A percentile compares a stretch with the other conserved stretches of the same genome.
Evolutionary conservation across 345 rosid species (phyloP).

Genomic region (Clarkia xantiana): DNA sequence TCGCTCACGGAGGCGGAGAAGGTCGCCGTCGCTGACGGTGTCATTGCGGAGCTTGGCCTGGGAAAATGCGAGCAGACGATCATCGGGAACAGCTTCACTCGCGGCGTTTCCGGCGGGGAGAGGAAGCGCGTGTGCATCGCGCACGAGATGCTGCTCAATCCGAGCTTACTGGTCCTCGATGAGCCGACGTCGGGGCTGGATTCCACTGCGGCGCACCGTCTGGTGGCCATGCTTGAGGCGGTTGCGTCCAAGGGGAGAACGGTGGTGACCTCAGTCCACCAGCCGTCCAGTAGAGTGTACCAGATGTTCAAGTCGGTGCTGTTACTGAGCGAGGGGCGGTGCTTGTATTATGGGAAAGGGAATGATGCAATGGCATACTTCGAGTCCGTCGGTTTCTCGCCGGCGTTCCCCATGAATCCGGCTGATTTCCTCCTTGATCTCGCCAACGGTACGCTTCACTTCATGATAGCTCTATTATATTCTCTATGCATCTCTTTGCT

Average conservation of each 20-base stretch:
- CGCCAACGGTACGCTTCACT: conserved; percentile 68
- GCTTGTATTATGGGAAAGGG: conserved; percentile 66
- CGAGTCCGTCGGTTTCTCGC: conserved; percentile 67
- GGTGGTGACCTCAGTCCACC: conserved; percentile 71
- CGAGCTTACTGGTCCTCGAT: conserved; percentile 69
- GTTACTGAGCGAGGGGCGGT: conserved; percentile 63
- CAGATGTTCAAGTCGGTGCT: conserved; percentile 69
- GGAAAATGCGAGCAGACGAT: conserved; percentile 67
- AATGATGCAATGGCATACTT: conserved; percentile 57
- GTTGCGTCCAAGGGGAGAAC: conserved; percentile 65
- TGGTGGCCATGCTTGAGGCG: conserved; percentile 42
- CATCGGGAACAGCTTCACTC: conserved; percentile 62
- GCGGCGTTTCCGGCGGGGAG: conserved; percentile 91
- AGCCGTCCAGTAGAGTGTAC: conserved; percentile 77
- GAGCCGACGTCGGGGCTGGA: conserved; percentile 98
- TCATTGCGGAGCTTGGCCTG: conserved; percentile 62
- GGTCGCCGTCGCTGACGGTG: conserved; percentile 40
- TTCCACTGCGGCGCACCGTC: conserved; percentile 71
- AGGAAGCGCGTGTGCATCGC: conserved; percentile 75
- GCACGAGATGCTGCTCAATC: conserved; percentile 79
- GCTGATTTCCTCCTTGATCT: conserved; percentile 96
- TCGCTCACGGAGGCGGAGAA: conserved; percentile 38
- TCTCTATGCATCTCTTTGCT: too few species aligned
- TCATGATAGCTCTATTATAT: not conserved
- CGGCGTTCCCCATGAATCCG: conserved; percentile 90